These are phyloP conservation scores for Entomortierella parvispora DNA, from an alignment of 192 early-diverging fungal genomes.

Conservation along the genomic window DNA sequence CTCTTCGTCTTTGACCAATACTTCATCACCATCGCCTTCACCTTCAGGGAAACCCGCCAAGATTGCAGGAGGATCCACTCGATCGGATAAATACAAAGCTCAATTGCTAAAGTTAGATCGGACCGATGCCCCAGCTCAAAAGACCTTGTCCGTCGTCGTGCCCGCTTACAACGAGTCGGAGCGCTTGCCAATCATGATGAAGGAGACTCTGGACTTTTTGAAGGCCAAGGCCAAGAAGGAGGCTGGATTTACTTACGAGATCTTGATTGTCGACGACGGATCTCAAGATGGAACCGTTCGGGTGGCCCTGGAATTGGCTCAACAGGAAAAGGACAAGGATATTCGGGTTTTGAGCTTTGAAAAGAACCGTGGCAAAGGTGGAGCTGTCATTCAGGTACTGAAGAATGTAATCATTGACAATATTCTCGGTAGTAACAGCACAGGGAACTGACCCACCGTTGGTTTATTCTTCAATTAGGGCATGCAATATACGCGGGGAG, in stretches of 20 bases:
- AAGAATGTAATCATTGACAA: no score
- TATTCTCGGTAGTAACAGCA: no score
- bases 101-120: slow-evolving; percentile 54
- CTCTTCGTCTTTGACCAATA: neutral
- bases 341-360: slow-evolving; percentile 80
- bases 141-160: slow-evolving; percentile 79
- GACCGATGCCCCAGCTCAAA: slow-evolving; percentile 60
- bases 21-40: neutral
- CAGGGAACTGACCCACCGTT: neutral
- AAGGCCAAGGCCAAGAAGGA: slow-evolving; percentile 50
- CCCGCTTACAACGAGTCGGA: slow-evolving; percentile 93
- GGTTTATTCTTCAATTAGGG: slow-evolving; percentile 67
- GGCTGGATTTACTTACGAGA: slow-evolving; percentile 75
- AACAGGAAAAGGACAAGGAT: slow-evolving; percentile 62
- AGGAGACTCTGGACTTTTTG: slow-evolving; percentile 80
- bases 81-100: slow-evolving; percentile 63
- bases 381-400: slow-evolving; percentile 86
- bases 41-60: slow-evolving; percentile 5
- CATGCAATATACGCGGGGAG: slow-evolving; percentile 80
- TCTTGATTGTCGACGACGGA: slow-evolving; percentile 95
- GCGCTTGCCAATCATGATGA: slow-evolving; percentile 86
- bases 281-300: slow-evolving; percentile 80
- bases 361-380: slow-evolving; percentile 93
- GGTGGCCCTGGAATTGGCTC: slow-evolving; percentile 74
- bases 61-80: slow-evolving; percentile 56